Evolutionary conservation across 495 filamentous ascomycete species (phyloP).

Genomic region (Xylaria castorea): DNA sequence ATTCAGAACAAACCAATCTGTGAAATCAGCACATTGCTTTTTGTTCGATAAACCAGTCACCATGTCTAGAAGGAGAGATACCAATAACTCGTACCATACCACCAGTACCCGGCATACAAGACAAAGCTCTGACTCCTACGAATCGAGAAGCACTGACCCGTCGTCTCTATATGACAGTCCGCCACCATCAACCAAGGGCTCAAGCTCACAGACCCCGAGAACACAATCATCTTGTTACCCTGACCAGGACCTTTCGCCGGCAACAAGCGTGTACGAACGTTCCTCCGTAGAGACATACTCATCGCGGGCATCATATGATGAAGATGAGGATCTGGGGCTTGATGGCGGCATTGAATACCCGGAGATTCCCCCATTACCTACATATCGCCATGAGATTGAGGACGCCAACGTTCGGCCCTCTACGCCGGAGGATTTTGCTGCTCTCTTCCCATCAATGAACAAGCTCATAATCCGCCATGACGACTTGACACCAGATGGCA

Average conservation of each 20-base stretch:
- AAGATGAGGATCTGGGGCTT: constrained; percentile 64
- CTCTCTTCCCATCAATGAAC: constrained; percentile 84
- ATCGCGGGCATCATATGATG: constrained; percentile 70
- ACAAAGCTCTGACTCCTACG: constrained; percentile 67
- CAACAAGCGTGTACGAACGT: constrained; percentile 58
- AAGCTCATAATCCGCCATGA: constrained; percentile 87
- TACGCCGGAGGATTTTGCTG: constrained; percentile 82
- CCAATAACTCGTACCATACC: constrained; percentile 46
- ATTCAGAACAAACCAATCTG: constrained; percentile 24
- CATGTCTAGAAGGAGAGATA: constrained; percentile 41
- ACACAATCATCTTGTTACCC: constrained; percentile 49
- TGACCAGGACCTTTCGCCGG: constrained; percentile 53
- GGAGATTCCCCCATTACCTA: constrained; percentile 60
- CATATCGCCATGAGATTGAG: constrained; percentile 65
- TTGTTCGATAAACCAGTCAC: constrained; percentile 19
- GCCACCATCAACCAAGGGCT: constrained; percentile 55
- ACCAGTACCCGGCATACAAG: constrained; percentile 65
- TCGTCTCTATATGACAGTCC: constrained; percentile 68
- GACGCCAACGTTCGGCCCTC: constrained; percentile 72
- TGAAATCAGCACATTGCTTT: constrained; percentile 28
- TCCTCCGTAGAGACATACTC: constrained; percentile 81
- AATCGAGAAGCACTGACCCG: constrained; percentile 71
- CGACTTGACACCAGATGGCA: constrained; percentile 88
- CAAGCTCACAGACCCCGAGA: constrained; percentile 45
- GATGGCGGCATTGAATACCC: constrained; percentile 52